Base-by-base conservation (phyloP, 176 grass and related monocot genomes). In the Hsuehochloa calcarea region DNA sequence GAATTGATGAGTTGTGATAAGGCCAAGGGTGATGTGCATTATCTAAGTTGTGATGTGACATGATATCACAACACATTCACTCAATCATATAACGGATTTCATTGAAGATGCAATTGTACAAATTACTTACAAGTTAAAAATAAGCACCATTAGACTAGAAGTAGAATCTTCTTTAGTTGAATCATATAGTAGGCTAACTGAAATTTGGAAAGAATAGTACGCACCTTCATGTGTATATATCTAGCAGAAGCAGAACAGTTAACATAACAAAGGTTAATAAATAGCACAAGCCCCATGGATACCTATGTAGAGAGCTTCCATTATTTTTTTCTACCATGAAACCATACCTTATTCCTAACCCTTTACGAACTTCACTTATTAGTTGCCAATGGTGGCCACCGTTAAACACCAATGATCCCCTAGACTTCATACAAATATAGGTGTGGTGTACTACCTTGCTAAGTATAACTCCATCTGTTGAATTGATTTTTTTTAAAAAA, bases 401-500 rank as follows among this genome's bases (percentile, higher is more conserved):
- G 39, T 60, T 43, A 41, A 69, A 17, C 52, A 81, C 37, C 3
- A 80, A 80, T 16, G 29, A 38, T 22, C 6, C 46, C 50, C 14
- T 59, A 70, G 22, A 58, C 7, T 25, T 59, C 19, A 43, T 39
- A 82, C 4, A 70, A 54, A 67, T 58, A 58, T 70, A 56, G 56
- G 66, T 72, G n/a, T 72, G 70, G 5, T 25, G 25, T 29, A 47
- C 12, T 72, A 75, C 26, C 55, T 54, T 37, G 27, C 8, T 16
- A 55, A 35, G 47, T 54, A 16, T 20, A 54, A 55, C 51, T 50
- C 61, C 58, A 47, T 83, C 17, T 47, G 17, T 22, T 72, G 39
- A 82, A 72, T 11, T 79, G n/a, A 51, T 31, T 64, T n/a, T n/a
- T n/a, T n/a, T n/a, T 45, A 27, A 55, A 56, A 81, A 37, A 81